Conservation (phyloP, 2,329 filamentous ascomycete species). For the Hyphodiscus sp. region DNA sequence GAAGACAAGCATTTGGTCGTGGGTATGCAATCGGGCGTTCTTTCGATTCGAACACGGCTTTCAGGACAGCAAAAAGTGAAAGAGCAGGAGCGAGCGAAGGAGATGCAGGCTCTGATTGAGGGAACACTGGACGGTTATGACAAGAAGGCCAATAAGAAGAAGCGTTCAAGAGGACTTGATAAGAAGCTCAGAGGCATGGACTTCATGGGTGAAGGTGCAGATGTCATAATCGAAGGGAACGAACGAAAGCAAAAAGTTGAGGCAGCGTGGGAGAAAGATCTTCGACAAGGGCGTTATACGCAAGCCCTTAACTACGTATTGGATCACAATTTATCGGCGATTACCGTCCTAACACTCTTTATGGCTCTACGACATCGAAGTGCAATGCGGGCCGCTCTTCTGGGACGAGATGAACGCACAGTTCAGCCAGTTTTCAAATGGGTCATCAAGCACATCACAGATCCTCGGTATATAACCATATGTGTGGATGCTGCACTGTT, state of each 20-base stretch:
- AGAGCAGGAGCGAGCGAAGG: slow-evolving; percentile 70
- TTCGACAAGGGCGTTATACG: slow-evolving; percentile 72
- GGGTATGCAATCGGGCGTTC: slow-evolving; percentile 88
- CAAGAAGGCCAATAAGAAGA: slow-evolving; percentile 57
- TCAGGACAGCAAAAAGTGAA: slow-evolving; percentile 73
- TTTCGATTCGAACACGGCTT: slow-evolving; percentile 84
- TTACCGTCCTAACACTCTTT: slow-evolving; percentile 68
- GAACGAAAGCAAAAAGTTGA: slow-evolving; percentile 60
- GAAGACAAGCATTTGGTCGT: slow-evolving; percentile 93
- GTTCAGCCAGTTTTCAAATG: slow-evolving; percentile 80
- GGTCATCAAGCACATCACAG: slow-evolving; percentile 72
- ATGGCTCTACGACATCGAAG: slow-evolving; percentile 82
- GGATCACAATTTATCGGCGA: slow-evolving; percentile 47
- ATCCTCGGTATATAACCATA: slow-evolving; percentile 73
- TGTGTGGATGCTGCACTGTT: slow-evolving; percentile 79
- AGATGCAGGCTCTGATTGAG: slow-evolving; percentile 75
- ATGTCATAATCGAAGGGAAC: slow-evolving; percentile 80
- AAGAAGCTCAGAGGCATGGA: slow-evolving; percentile 64
- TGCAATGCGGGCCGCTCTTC: slow-evolving; percentile 73
- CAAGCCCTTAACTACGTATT: slow-evolving; percentile 76
- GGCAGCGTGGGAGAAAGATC: slow-evolving; percentile 71
- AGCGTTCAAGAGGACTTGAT: slow-evolving; percentile 51
- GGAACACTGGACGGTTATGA: slow-evolving; percentile 76
- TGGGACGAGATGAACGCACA: slow-evolving; percentile 71
- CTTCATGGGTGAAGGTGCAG: slow-evolving; percentile 74